Conservation (phyloP, 1,284 basidiomycete species). For the Mycena citricolor region DNA sequence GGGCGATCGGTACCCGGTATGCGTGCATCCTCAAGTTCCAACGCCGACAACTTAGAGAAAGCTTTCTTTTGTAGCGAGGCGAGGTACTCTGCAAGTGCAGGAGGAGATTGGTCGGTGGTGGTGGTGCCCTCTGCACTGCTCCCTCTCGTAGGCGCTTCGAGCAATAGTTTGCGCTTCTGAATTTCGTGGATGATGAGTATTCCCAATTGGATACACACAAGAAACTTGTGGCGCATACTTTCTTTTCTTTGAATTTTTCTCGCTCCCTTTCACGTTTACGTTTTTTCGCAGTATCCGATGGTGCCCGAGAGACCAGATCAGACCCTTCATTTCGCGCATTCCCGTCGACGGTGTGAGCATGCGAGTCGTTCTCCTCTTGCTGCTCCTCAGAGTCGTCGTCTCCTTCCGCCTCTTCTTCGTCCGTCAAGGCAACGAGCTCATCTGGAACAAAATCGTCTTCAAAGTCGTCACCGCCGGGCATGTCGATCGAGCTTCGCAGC, state of each 20-base stretch:
- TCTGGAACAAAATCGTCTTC: slow-evolving; percentile 80
- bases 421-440: slow-evolving; percentile 61
- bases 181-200: background rate
- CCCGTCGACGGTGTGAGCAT: slow-evolving; percentile 23
- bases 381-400: slow-evolving; percentile 27
- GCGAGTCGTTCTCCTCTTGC: slow-evolving; percentile 26
- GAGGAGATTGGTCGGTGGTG: slow-evolving; percentile 56
- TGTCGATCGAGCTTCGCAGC: too few species aligned
- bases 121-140: slow-evolving; percentile 39
- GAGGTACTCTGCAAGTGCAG: slow-evolving; percentile 59
- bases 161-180: slow-evolving; percentile 56
- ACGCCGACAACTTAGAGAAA: slow-evolving; percentile 59
- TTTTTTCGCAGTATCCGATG: too few species aligned
- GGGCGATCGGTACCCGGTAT: slow-evolving; percentile 58
- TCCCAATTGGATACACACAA: slow-evolving; percentile 5
- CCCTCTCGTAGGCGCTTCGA: slow-evolving; percentile 45
- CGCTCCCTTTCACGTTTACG: slow-evolving; percentile 69
- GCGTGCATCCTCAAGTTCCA: slow-evolving; percentile 72
- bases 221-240: slow-evolving; percentile 40
- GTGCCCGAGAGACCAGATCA: too few species aligned
- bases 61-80: slow-evolving; percentile 61
- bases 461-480: slow-evolving; percentile 69
- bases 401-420: slow-evolving; percentile 51
- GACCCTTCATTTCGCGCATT: slow-evolving; percentile 31
- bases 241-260: slow-evolving; percentile 20